Evolutionary conservation across 2,329 filamentous ascomycete genomes (phyloP), one percentile per base, ranked within the genome.

Genomic region (Cladophialophora psammophila): DNA sequence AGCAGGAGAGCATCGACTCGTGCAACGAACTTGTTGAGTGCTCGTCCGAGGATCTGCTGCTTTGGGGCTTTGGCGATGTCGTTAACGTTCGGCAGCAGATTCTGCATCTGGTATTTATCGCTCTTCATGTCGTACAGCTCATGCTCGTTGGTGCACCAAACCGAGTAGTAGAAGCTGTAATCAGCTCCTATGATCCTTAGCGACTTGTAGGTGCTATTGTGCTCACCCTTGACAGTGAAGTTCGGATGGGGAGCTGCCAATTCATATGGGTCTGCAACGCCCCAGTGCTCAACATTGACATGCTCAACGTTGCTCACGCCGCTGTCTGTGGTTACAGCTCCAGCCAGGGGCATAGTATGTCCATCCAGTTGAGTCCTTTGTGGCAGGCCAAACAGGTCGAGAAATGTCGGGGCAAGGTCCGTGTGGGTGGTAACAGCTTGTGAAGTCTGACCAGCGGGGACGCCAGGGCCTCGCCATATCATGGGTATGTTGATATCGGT

Each of bases 361-460:
- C 65, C 65, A 38, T 68, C 65, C 18, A 68, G 52, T 6, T 67
- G 38, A 0, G 78, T 15, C 38, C 1, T 75, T 26, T 26, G 26
- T 79, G 8, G 82, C 59, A 0, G 74, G 1, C 78, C 78, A 1
- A 79, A 77, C n/a, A 78, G 72, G 8, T 80, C 75, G 52, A 89
- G 79, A 8, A 90, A 74, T 0, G 88, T 90, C 0, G 88, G 88
- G 0, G 85, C 87, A 1, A 90, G 76, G 70, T 90, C 88, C 2
- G 87, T 87, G 67, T 90, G 88, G 0, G 86, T 85, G 0, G 86
- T 88, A 1, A 86, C 83, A 3, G 81, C 74, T 31, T 83, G 75
- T 2, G 79, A 76, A 0, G 75, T 77, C 7, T 36, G 35, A 4
- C 78, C 71, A 7, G 75, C 69, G 0, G 81, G 76, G 2, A 89